Base-by-base conservation (phyloP, 192 early-diverging fungal genomes). In the Funneliformis mosseae region DNA sequence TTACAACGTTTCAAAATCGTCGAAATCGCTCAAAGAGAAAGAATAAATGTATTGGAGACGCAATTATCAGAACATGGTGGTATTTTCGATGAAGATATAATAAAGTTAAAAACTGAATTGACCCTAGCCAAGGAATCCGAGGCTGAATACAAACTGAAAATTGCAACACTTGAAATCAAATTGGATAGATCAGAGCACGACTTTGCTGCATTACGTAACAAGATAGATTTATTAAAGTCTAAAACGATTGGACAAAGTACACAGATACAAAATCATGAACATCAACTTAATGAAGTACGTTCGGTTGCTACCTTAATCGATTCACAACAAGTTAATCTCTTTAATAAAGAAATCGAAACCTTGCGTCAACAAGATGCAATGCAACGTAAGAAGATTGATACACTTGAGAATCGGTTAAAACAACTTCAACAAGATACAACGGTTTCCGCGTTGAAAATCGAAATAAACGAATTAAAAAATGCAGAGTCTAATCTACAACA, bases 91-190 rank as follows among this genome's bases (percentile, higher is more conserved):
- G 28, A 14, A 42, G 76, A 77, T 61, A 25, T 77, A 39, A 43
- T 23, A 33, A 25, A 42, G 21, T 5, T 77, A 8, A 27, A 38
- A 64, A 10, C 61, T 41, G 21, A 77, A 63, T 64, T 77, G 18
- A 14, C 1, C 8, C 28, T 42, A 41, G 61, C 60, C 23, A 77
- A 50, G 10, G 38, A 63, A 43, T 25, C 39, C 2, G 61, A 48
- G 21, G 21, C 9, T 16, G 55, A 16, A 41, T 60, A 77, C 11
- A 61, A 77, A 5, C 18, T 63, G 5, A 43, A 38, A 27, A 45
- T 77, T 42, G 28, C 7, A 25, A 33, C 25, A 42, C 76, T 77
- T 42, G 61, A 77, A 39, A 23, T 38, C 11, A 42, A 77, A 77
- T 12, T 70, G 9, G 18, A 7, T n/a, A 43, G 42, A 70, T n/a